Conservation (phyloP, 2,329 filamentous ascomycete species). For the Aspergillus proliferans region DNA sequence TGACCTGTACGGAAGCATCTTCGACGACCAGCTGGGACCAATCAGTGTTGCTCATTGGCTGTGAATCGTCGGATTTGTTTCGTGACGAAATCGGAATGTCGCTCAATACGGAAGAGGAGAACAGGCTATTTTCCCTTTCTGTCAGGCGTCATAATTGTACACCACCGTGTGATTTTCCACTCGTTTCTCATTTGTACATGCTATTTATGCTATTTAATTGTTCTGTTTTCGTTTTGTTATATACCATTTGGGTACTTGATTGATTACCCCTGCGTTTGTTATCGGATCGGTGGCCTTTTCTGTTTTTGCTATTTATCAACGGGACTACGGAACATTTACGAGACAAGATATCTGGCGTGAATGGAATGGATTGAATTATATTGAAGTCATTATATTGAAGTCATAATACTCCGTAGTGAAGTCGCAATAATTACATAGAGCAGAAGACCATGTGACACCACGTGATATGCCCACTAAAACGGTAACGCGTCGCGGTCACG, state of each 20-base stretch:
- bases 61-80: conserved; percentile 15
- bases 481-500: conserved; percentile 8
- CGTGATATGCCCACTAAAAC: conserved; percentile 1
- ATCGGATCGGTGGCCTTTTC: conserved; percentile 1
- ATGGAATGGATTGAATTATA: neutral
- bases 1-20: conserved; percentile 58
- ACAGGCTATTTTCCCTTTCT: conserved; percentile 19
- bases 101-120: conserved; percentile 1
- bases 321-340: neutral
- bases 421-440: neutral
- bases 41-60: conserved; percentile 35
- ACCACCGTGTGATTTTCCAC: conserved; percentile 13
- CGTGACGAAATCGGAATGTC: neutral
- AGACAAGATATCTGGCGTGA: neutral
- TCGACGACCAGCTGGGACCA: conserved; percentile 41
- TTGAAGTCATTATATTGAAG: no score
- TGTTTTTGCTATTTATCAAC: conserved; percentile 1
- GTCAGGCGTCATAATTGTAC: conserved; percentile 14
- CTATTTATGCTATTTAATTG: conserved; percentile 1
- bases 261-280: neutral
- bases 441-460: neutral
- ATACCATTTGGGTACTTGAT: conserved; percentile 16
- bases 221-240: conserved; percentile 10
- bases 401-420: neutral
- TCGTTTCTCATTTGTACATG: conserved; percentile 17